Evolutionary conservation across 371 early-diverging fungal species (phyloP).

Genomic region (Parasitella parasitica): DNA sequence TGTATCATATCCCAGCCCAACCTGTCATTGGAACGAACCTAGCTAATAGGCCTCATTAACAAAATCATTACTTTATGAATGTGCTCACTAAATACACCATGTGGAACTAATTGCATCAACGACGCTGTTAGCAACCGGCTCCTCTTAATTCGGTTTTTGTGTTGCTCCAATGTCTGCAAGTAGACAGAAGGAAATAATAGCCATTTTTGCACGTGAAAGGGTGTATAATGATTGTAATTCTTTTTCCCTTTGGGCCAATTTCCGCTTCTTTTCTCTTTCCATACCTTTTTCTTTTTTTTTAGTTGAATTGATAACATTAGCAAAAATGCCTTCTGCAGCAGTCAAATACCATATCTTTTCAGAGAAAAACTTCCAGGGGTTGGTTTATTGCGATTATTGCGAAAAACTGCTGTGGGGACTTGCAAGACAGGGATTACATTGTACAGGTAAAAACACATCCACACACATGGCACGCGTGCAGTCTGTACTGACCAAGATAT

Average conservation of each 20-base stretch:
- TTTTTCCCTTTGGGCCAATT: neutral
- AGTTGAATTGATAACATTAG: neutral
- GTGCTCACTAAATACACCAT: too few species aligned
- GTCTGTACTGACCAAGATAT: too few species aligned
- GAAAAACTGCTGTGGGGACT: constrained; percentile 59
- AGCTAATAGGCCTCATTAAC: too few species aligned
- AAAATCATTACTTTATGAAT: too few species aligned
- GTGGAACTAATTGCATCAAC: too few species aligned
- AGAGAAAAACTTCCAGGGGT: constrained; percentile 49
- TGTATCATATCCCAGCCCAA: too few species aligned
- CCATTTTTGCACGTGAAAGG: neutral
- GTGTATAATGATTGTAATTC: neutral
- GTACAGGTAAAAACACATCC: constrained; percentile 47
- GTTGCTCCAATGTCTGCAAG: neutral
- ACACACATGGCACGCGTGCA: neutral
- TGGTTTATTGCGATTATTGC: constrained; percentile 64
- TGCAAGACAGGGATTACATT: constrained; percentile 57
- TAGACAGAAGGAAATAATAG: neutral
- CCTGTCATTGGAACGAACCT: too few species aligned
- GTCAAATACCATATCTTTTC: constrained; percentile 45
- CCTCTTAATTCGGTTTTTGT: neutral
- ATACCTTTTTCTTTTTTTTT: constrained; percentile 1
- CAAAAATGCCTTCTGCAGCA: constrained; percentile 25
- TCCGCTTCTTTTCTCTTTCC: neutral
- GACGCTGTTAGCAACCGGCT: too few species aligned